Evolutionary conservation across 2,329 filamentous ascomycete species (phyloP).

Genomic region (Clonostachys sp.): DNA sequence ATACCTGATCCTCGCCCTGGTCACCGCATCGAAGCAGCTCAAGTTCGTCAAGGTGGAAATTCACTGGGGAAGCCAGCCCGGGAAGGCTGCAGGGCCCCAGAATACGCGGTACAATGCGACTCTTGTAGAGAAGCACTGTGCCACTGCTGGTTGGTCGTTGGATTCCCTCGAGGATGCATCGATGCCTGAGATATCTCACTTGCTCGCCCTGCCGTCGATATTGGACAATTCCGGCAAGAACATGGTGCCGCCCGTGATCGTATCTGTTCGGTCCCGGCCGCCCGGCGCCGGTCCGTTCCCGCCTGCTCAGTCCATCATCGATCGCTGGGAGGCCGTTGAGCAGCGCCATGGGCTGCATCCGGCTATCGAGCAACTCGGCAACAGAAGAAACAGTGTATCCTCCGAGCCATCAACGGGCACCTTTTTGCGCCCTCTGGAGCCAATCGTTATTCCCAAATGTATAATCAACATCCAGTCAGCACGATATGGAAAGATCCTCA

Average conservation of each 20-base stretch:
- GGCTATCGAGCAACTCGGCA: conserved; percentile 71
- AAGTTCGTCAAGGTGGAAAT: conserved; percentile 70
- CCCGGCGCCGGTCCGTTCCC: conserved; percentile 44
- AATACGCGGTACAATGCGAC: conserved; percentile 43
- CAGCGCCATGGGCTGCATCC: conserved; percentile 63
- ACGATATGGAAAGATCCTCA: conserved; percentile 67
- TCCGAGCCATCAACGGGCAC: conserved; percentile 22
- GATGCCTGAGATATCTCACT: conserved; percentile 63
- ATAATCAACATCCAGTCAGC: conserved; percentile 64
- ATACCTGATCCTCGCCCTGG: conserved; percentile 59
- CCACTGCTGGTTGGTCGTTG: conserved; percentile 53
- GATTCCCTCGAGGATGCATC: conserved; percentile 41
- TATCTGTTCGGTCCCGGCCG: conserved; percentile 68
- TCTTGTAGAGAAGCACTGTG: conserved; percentile 51
- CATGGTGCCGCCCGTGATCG: conserved; percentile 54
- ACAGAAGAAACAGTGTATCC: conserved; percentile 50
- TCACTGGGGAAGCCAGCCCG: conserved; percentile 61
- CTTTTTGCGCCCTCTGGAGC: conserved; percentile 59
- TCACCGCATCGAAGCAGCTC: conserved; percentile 67
- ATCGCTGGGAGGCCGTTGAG: conserved; percentile 78
- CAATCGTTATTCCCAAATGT: conserved; percentile 67
- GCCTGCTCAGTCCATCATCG: conserved; percentile 68
- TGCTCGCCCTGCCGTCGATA: conserved; percentile 68
- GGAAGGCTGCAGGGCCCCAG: conserved; percentile 45
- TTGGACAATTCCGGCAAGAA: conserved; percentile 55